These are phyloP conservation scores for Penicillium capsulatum DNA, from an alignment of 2,329 filamentous ascomycete genomes.

Conservation along the genomic window DNA sequence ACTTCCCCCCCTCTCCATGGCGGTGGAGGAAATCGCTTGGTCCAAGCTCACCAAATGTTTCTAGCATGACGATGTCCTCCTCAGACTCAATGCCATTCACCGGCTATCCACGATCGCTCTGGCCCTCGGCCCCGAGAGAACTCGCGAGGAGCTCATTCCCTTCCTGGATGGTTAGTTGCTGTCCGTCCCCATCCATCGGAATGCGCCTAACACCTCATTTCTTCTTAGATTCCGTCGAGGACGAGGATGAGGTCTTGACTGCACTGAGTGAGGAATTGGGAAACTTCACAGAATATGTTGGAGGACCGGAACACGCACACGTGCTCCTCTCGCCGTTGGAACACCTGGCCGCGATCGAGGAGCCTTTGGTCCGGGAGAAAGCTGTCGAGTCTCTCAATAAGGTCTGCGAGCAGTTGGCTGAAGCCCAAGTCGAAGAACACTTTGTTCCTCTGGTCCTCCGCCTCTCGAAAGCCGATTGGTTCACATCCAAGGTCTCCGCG, in stretches of 20 bases:
- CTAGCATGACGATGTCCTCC: conserved; percentile 95
- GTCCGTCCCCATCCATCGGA: conserved; percentile 13
- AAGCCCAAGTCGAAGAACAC: conserved; percentile 91
- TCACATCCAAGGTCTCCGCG: conserved; percentile 97
- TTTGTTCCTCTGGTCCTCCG: conserved; percentile 94
- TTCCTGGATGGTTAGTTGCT: conserved; percentile 85
- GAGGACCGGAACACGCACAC: conserved; percentile 87
- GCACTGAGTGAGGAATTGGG: conserved; percentile 96
- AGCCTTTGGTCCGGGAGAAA: conserved; percentile 97
- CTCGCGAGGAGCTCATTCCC: conserved; percentile 95
- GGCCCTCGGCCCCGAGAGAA: conserved; percentile 90
- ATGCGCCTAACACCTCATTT: conserved; percentile 22
- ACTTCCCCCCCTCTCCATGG: conserved; percentile 9
- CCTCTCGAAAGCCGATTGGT: conserved; percentile 99
- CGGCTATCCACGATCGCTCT: conserved; percentile 97
- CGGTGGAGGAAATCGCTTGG: conserved; percentile 3
- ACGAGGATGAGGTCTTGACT: conserved; percentile 97
- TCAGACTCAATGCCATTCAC: conserved; percentile 97
- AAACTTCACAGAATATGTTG: conserved; percentile 95
- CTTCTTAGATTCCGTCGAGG: conserved; percentile 85
- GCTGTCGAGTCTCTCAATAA: conserved; percentile 99
- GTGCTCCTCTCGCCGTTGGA: conserved; percentile 95
- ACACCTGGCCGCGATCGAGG: conserved; percentile 97
- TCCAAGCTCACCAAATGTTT: conserved; percentile 24
- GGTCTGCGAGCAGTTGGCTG: conserved; percentile 88